Conservation (phyloP, 1,284 basidiomycete species). For the Austroboletus niveus region DNA sequence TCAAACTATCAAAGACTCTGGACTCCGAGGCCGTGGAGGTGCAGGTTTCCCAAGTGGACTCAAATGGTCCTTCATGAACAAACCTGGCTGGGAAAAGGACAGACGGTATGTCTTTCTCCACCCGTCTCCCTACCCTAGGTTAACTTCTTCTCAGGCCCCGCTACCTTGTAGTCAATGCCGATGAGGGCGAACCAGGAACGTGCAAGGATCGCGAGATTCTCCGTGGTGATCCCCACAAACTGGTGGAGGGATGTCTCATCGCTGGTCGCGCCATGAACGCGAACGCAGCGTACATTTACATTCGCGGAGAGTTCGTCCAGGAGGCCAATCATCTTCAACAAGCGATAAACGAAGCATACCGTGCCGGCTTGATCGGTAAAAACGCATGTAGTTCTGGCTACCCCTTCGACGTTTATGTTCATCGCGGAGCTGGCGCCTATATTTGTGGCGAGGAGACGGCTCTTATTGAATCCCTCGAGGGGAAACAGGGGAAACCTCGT, state of each 20-base stretch:
- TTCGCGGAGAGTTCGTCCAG: constrained; percentile 97
- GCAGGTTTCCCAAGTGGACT: constrained; percentile 97
- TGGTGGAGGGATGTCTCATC: constrained; percentile 96
- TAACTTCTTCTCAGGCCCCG: constrained; percentile 59
- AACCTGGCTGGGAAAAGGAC: constrained; percentile 97
- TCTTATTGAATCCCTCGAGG: constrained; percentile 93
- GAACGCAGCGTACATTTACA: constrained; percentile 97
- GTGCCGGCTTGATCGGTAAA: constrained; percentile 88
- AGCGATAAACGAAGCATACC: constrained; percentile 95
- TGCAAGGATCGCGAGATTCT: constrained; percentile 99
- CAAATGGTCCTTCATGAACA: constrained; percentile 99
- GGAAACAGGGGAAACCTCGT: constrained; percentile 97
- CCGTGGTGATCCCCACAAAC: constrained; percentile 97
- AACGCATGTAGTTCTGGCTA: constrained; percentile 93
- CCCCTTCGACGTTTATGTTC: constrained; percentile 94
- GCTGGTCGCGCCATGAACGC: constrained; percentile 99
- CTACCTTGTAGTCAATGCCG: constrained; percentile 97
- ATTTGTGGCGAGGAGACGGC: constrained; percentile 99
- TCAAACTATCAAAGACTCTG: constrained; percentile 93
- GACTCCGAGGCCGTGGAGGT: constrained; percentile 93
- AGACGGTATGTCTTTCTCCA: constrained; percentile 53
- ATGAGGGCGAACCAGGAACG: constrained; percentile 98
- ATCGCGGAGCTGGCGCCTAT: constrained; percentile 97
- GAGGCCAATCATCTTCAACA: constrained; percentile 93
- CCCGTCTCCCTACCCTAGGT: background rate